Conservation (phyloP, 306 rosid genomes). For the Boehmeria nivea region DNA sequence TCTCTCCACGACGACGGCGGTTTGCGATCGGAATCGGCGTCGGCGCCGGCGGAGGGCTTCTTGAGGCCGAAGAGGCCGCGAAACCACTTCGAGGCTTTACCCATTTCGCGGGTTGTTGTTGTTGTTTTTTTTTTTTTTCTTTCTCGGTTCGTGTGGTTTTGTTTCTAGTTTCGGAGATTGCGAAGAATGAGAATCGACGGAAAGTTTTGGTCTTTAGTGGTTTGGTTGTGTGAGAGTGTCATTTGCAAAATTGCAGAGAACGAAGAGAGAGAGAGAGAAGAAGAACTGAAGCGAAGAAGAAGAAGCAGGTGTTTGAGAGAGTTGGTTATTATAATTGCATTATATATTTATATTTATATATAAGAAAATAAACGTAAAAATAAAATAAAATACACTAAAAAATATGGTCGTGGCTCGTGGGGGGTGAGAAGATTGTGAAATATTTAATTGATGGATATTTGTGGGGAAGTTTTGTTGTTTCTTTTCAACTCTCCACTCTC, state of each 20-base stretch:
- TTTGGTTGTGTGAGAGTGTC: slow-evolving; percentile 13
- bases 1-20: slow-evolving; percentile 26
- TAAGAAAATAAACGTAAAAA: too few species aligned
- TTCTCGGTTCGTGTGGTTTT: not conserved
- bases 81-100: slow-evolving; percentile 74
- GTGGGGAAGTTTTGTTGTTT: not conserved
- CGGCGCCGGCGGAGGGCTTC: slow-evolving; percentile 17
- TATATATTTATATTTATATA: not conserved
- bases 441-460: not conserved
- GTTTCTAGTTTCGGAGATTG: not conserved
- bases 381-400: too few species aligned
- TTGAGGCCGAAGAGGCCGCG: slow-evolving; percentile 50
- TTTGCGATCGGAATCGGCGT: slow-evolving; percentile 18
- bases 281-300: not conserved
- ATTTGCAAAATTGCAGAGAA: slow-evolving; percentile 9
- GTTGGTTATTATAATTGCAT: not conserved
- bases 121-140: not conserved
- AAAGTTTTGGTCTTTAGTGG: not conserved
- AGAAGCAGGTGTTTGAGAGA: not conserved
- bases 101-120: slow-evolving; percentile 34
- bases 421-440: slow-evolving; percentile 4
- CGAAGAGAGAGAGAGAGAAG: not conserved
- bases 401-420: slow-evolving; percentile 5
- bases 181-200: not conserved
- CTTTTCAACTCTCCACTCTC: not conserved